Conservation (phyloP, 2,329 filamentous ascomycete species). For the Trichoderma polysporum region DNA sequence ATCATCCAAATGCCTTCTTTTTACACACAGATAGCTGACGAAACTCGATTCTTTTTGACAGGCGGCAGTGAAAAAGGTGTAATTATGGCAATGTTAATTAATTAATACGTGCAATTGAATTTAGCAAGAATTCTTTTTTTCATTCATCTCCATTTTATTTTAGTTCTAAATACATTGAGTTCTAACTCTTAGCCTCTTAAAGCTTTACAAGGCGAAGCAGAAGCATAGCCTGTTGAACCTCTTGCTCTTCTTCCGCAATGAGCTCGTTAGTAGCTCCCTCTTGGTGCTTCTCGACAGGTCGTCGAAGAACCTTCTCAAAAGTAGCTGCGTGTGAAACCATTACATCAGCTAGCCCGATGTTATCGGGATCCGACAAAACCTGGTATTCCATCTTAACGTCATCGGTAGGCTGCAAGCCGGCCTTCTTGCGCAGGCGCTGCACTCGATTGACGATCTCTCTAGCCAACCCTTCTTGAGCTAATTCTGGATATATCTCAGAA, state of each 20-base stretch:
- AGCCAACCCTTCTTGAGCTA: conserved; percentile 84
- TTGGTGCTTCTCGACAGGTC: conserved; percentile 62
- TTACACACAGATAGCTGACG: background rate
- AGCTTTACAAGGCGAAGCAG: conserved; percentile 73
- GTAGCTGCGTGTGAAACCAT: conserved; percentile 66
- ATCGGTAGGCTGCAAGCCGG: conserved; percentile 84
- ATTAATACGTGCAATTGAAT: conserved; percentile 21
- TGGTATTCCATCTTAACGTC: conserved; percentile 94
- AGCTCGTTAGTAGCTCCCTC: conserved; percentile 40
- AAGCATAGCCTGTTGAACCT: conserved; percentile 80
- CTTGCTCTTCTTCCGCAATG: conserved; percentile 80
- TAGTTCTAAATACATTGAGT: background rate
- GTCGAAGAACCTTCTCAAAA: conserved; percentile 75
- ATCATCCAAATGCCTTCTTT: background rate
- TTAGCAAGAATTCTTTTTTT: background rate
- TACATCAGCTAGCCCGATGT: conserved; percentile 67
- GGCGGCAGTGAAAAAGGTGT: conserved; percentile 11
- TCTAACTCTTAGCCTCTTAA: conserved; percentile 40
- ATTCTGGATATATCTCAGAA: conserved; percentile 74
- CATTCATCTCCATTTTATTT: background rate
- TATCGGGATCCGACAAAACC: conserved; percentile 75
- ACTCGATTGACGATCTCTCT: conserved; percentile 92
- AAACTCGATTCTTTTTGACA: background rate
- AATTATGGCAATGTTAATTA: background rate
- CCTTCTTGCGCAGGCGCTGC: conserved; percentile 90